phyloP scores from a whole-genome alignment of 257 asterid species.

The Solanum commersonii region DNA sequence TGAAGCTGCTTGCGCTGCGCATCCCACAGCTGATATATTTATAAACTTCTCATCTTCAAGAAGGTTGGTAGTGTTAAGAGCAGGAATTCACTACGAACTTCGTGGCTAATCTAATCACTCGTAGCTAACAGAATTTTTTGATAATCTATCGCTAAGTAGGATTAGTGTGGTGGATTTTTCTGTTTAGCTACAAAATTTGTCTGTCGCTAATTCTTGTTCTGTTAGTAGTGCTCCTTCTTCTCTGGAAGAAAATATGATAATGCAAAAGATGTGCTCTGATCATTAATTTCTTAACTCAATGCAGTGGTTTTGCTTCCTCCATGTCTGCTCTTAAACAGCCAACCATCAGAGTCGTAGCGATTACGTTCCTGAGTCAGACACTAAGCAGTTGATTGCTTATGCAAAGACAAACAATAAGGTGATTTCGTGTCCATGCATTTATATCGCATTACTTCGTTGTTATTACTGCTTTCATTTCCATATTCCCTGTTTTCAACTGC shows the following conservation, averaged over 20 bases:
- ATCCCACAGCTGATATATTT: slow-evolving; percentile 96
- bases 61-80: slow-evolving; percentile 43
- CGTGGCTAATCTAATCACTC: not conserved
- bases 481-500: not conserved
- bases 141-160: not conserved
- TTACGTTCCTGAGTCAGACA: slow-evolving; percentile 88
- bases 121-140: not conserved
- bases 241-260: not conserved
- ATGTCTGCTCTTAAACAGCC: slow-evolving; percentile 94
- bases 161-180: not conserved
- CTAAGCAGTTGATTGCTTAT: slow-evolving; percentile 90
- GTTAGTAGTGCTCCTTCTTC: not conserved
- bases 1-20: slow-evolving; percentile 94
- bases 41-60: slow-evolving; percentile 94
- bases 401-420: slow-evolving; percentile 97
- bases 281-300: slow-evolving; percentile 2
- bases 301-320: slow-evolving; percentile 96
- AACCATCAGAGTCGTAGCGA: slow-evolving; percentile 83
- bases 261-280: not conserved
- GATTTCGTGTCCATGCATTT: not conserved
- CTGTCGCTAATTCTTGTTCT: not conserved
- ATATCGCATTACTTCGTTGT: not conserved
- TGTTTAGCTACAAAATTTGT: not conserved
- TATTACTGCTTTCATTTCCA: not conserved
- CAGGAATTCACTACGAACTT: not conserved